These are phyloP conservation scores for Leccinum longicurvipes DNA, from an alignment of 768 basidiomycete species.

Conservation along the genomic window DNA sequence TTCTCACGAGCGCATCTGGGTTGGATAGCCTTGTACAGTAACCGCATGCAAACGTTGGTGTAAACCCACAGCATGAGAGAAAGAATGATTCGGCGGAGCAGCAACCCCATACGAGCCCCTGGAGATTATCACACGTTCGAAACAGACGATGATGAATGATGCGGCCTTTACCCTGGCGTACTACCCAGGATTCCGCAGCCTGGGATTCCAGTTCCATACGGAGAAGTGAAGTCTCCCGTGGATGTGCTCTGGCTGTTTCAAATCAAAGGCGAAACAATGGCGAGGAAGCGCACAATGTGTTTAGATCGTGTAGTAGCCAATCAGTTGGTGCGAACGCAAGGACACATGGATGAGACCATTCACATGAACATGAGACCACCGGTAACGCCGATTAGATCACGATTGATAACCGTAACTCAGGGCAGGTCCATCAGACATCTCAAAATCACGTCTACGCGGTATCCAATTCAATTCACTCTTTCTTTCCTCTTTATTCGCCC, in stretches of 20 bases:
- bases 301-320: background rate
- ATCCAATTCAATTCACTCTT: slow-evolving; percentile 7
- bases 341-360: background rate
- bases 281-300: background rate
- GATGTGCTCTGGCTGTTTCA: background rate
- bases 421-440: slow-evolving; percentile 28
- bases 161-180: background rate
- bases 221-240: background rate
- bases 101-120: background rate
- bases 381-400: slow-evolving; percentile 20
- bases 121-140: background rate
- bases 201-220: background rate
- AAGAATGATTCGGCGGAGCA: background rate
- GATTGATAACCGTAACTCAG: slow-evolving; percentile 29
- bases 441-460: slow-evolving; percentile 26
- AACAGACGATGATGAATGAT: background rate
- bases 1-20: background rate
- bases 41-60: background rate
- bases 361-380: slow-evolving; percentile 18
- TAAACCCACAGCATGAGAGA: background rate
- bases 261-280: background rate
- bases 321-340: slow-evolving; percentile 7
- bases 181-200: background rate
- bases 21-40: background rate
- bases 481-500: slow-evolving; percentile 12